phyloP scores from a whole-genome alignment of 139 green algal genomes.

The Choricystis sp. region DNA sequence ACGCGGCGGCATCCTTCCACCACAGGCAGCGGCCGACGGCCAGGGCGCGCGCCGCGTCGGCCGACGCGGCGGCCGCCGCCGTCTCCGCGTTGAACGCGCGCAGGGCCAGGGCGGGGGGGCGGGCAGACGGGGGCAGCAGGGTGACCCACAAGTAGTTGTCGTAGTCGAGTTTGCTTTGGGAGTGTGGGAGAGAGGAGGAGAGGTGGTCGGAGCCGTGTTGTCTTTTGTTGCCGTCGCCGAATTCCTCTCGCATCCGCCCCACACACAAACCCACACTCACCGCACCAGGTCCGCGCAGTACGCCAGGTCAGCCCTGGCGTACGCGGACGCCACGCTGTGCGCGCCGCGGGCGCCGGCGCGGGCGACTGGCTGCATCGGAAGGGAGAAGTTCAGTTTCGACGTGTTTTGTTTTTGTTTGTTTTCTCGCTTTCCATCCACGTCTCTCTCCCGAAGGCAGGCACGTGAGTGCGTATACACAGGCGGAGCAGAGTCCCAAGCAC shows the following conservation, averaged over 20 bases:
- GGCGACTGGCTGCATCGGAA: no score
- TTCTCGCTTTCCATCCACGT: no score
- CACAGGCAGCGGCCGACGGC: neutral
- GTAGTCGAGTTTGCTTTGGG: slow-evolving; percentile 20
- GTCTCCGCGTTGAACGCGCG: neutral
- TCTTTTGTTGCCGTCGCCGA: neutral
- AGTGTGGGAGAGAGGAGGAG: neutral
- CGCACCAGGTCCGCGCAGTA: neutral
- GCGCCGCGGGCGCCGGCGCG: no score
- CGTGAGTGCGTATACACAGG: no score
- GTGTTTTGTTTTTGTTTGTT: no score
- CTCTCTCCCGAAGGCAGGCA: no score
- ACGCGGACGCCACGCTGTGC: neutral
- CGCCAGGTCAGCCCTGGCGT: neutral
- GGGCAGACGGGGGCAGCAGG: slow-evolving; percentile 14
- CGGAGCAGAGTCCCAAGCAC: no score
- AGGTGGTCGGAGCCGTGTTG: neutral
- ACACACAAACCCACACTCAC: no score
- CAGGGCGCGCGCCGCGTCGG: neutral
- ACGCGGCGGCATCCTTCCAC: neutral
- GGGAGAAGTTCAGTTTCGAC: no score
- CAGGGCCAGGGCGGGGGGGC: neutral
- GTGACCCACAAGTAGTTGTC: slow-evolving; percentile 52
- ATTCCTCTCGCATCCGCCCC: no score
- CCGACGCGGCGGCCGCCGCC: no score